Evolutionary conservation across 345 rosid species (phyloP).

Genomic region (Mallotus nudiflorus): DNA sequence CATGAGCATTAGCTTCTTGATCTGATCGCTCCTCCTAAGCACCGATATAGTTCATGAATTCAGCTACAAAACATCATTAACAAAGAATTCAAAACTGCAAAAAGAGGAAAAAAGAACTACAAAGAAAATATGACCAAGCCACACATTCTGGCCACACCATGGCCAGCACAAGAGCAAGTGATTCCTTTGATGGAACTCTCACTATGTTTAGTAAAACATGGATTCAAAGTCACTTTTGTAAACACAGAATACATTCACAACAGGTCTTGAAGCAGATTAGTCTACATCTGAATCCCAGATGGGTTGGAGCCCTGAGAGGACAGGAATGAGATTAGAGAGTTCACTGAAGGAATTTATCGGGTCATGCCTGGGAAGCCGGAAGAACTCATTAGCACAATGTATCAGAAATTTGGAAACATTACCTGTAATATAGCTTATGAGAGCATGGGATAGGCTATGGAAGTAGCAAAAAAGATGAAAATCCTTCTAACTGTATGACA

Average conservation of each 20-base stretch:
- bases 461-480: too few relatives aligned
- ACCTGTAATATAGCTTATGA: too few relatives aligned
- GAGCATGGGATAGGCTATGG: too few relatives aligned
- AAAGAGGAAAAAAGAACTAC: background rate
- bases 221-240: slow-evolving; percentile 2
- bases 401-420: too few relatives aligned
- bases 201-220: background rate
- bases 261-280: background rate
- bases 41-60: background rate
- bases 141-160: background rate
- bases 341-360: background rate
- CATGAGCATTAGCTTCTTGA: background rate
- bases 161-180: slow-evolving; percentile 1
- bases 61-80: background rate
- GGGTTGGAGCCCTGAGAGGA: slow-evolving; percentile 2
- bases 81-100: background rate
- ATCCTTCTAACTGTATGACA: too few relatives aligned
- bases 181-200: background rate
- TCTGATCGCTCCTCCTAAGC: background rate
- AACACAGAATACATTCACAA: background rate
- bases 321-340: background rate
- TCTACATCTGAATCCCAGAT: slow-evolving; percentile 7
- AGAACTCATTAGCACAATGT: background rate
- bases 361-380: slow-evolving; percentile 1
- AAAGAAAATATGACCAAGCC: background rate